Percentiles rank a stretch among this genome's conserved stretches.
These are phyloP conservation scores for Trichosporon asahii DNA, from an alignment of 1,284 basidiomycete genomes.

Conservation along the genomic window DNA sequence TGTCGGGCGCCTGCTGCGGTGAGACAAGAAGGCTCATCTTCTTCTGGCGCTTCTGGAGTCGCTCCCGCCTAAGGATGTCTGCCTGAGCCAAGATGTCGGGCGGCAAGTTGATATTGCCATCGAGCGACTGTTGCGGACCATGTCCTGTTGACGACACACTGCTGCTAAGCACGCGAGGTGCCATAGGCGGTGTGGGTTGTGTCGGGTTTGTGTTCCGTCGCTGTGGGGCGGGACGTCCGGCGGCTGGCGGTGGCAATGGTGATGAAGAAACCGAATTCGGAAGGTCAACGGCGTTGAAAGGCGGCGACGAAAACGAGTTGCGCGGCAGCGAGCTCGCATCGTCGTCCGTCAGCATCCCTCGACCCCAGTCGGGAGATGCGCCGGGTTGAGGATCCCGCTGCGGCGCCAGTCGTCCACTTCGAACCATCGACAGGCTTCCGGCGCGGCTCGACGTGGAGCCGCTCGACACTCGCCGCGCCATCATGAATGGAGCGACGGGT, in stretches of 20 bases:
- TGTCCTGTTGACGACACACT: constrained; percentile 2
- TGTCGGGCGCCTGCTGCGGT: constrained; percentile 38
- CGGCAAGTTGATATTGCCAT: constrained; percentile 15
- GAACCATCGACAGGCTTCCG: constrained; percentile 42
- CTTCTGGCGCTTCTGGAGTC: constrained; percentile 59
- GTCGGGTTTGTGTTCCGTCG: constrained; percentile 41
- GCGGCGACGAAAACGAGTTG: constrained; percentile 8
- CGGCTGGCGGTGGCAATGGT: neutral
- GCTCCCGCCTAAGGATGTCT: constrained; percentile 73
- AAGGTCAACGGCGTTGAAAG: neutral
- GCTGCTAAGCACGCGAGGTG: neutral
- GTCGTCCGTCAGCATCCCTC: neutral
- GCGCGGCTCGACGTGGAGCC: constrained; percentile 39
- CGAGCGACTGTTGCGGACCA: neutral
- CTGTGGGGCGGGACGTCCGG: constrained; percentile 24
- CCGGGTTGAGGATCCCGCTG: constrained; percentile 16
- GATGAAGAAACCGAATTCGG: constrained; percentile 1
- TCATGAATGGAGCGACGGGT: constrained; percentile 15
- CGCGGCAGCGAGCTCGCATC: constrained; percentile 2
- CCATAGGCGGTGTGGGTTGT: constrained; percentile 15
- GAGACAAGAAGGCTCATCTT: constrained; percentile 49
- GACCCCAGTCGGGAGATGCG: neutral
- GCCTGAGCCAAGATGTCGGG: constrained; percentile 74
- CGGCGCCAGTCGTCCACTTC: constrained; percentile 34
- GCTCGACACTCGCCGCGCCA: constrained; percentile 20